Percentiles rank a stretch among this genome's conserved stretches.
These are phyloP conservation scores for Phytophthora boehmeriae DNA, from an alignment of 352 stramenopile species.

Conservation along the genomic window DNA sequence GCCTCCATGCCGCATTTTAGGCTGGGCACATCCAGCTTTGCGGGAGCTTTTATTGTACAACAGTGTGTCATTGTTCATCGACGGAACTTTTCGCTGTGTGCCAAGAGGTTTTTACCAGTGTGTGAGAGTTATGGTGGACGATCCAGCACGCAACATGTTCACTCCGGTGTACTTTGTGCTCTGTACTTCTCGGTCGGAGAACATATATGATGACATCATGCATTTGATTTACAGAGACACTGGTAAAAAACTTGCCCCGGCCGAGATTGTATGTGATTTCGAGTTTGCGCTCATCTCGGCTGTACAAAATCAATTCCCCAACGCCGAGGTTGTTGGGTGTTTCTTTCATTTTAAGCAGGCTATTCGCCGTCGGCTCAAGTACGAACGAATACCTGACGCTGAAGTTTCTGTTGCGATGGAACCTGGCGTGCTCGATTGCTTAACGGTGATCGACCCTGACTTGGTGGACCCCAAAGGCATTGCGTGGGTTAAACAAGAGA, in stretches of 20 bases:
- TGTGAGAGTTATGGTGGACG: constrained; percentile 6
- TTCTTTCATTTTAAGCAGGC: constrained; percentile 20
- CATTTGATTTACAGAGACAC: constrained; percentile 7
- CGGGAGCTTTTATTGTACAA: constrained; percentile 6
- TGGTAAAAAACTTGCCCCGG: constrained; percentile 5
- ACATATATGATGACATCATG: constrained; percentile 1
- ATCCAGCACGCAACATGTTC: constrained; percentile 9
- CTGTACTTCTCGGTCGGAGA: not conserved
- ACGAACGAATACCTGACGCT: not conserved
- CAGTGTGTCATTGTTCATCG: constrained; percentile 7
- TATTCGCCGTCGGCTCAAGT: constrained; percentile 2
- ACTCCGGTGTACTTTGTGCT: constrained; percentile 14
- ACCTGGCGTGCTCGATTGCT: not conserved
- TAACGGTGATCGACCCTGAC: not conserved
- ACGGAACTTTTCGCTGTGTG: not conserved
- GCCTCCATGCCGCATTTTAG: constrained; percentile 3
- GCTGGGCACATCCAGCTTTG: constrained; percentile 1
- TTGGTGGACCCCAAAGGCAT: constrained; percentile 8
- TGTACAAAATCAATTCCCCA: constrained; percentile 1
- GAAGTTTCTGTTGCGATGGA: constrained; percentile 1
- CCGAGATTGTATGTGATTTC: constrained; percentile 14
- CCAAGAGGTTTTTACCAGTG: constrained; percentile 12
- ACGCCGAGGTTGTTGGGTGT: constrained; percentile 12
- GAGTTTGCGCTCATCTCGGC: constrained; percentile 7
- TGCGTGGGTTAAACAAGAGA: constrained; percentile 12